phyloP scores from a whole-genome alignment of 768 basidiomycete genomes.

The Tylopilus subfusipes region DNA sequence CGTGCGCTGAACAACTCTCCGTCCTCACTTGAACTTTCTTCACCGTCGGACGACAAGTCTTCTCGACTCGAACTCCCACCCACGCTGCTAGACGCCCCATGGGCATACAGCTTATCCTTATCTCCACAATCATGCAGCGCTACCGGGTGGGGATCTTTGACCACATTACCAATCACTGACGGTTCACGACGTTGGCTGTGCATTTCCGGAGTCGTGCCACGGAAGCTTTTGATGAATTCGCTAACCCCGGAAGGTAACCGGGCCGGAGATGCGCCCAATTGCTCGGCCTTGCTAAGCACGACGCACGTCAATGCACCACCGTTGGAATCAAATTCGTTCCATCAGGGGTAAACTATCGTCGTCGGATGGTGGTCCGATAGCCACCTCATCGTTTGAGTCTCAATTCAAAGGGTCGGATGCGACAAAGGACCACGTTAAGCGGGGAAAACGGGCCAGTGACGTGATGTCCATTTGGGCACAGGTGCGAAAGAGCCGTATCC shows the following conservation, averaged over 20 bases:
- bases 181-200: neutral
- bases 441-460: neutral
- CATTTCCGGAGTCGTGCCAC: neutral
- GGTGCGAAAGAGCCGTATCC: neutral
- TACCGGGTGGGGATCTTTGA: neutral
- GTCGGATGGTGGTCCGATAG: neutral
- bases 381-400: neutral
- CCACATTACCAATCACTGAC: neutral
- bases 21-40: neutral
- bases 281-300: neutral
- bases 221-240: neutral
- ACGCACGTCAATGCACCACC: neutral
- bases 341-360: neutral
- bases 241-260: neutral
- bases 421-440: neutral
- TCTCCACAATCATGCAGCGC: neutral
- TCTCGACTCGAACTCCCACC: neutral
- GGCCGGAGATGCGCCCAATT: no score
- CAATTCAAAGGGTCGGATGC: neutral
- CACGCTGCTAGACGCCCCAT: neutral
- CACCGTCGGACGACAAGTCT: neutral
- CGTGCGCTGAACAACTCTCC: neutral
- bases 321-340: neutral
- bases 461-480: neutral
- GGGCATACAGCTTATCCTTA: neutral